These are phyloP conservation scores for Serendipita vermifera DNA, from an alignment of 768 basidiomycete species.

Conservation along the genomic window DNA sequence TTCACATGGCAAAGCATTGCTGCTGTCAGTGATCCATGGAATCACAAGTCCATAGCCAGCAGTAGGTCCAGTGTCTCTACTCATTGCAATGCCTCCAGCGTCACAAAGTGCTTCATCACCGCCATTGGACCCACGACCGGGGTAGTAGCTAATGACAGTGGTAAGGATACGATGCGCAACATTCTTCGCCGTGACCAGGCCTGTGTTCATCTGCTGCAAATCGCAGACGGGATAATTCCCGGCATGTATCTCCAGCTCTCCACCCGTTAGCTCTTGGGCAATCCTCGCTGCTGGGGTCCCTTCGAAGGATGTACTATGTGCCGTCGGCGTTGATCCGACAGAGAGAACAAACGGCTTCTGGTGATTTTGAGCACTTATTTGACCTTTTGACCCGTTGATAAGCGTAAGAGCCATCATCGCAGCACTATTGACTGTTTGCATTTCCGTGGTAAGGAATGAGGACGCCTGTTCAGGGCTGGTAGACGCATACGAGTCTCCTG, in stretches of 20 bases:
- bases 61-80: constrained; percentile 69
- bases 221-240: constrained; percentile 77
- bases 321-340: constrained; percentile 80
- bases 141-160: constrained; percentile 70
- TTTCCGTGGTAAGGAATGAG: constrained; percentile 52
- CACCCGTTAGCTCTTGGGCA: constrained; percentile 32
- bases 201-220: constrained; percentile 70
- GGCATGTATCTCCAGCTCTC: constrained; percentile 63
- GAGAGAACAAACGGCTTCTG: constrained; percentile 53
- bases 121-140: constrained; percentile 46
- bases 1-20: constrained; percentile 42
- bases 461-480: constrained; percentile 53
- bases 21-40: constrained; percentile 10
- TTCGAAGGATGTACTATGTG: constrained; percentile 49
- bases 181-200: constrained; percentile 39
- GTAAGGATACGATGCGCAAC: constrained; percentile 59
- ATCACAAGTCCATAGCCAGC: constrained; percentile 61
- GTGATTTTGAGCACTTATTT: constrained; percentile 23
- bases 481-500: constrained; percentile 65
- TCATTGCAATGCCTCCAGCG: constrained; percentile 75
- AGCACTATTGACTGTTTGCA: constrained; percentile 53
- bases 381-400: constrained; percentile 23
- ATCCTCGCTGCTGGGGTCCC: constrained; percentile 28
- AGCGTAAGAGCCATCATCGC: constrained; percentile 43
- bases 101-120: constrained; percentile 69